These are phyloP conservation scores for Hansenula sp. DNA, from an alignment of 1,139 yeast genomes.

Conservation along the genomic window DNA sequence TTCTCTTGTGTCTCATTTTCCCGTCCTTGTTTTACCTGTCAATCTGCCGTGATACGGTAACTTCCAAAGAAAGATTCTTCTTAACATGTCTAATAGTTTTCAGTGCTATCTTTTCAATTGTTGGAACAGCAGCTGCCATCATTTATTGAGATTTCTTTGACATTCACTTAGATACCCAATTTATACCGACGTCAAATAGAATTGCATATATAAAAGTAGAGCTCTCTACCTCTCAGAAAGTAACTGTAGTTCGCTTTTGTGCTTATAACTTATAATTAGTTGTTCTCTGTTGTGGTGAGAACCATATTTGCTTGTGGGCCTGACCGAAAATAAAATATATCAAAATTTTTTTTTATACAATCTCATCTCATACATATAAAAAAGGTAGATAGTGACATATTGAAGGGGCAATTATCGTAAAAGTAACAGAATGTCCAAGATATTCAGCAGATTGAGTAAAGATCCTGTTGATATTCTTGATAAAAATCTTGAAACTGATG, in stretches of 20 bases:
- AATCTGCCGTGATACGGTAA: conserved; percentile 46
- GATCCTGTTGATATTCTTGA: conserved; percentile 10
- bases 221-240: too few species aligned
- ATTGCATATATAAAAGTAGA: too few species aligned
- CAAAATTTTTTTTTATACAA: too few species aligned
- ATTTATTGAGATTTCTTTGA: conserved; percentile 9
- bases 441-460: conserved; percentile 4
- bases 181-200: too few species aligned
- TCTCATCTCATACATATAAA: too few species aligned
- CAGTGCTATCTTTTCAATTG: conserved; percentile 42
- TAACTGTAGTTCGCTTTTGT: too few species aligned
- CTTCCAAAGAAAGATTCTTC: conserved; percentile 30
- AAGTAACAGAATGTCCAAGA: conserved; percentile 11
- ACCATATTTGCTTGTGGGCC: too few species aligned
- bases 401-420: not conserved
- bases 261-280: too few species aligned
- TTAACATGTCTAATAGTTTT: conserved; percentile 43
- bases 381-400: not conserved
- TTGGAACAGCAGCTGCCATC: conserved; percentile 45
- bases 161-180: too few species aligned
- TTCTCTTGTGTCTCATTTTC: conserved; percentile 71
- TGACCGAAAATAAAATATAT: too few species aligned
- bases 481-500: conserved; percentile 19
- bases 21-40: conserved; percentile 70
- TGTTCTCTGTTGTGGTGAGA: too few species aligned